These are phyloP conservation scores for Beauveria caledonica DNA, from an alignment of 2,329 filamentous ascomycete species.

Conservation along the genomic window DNA sequence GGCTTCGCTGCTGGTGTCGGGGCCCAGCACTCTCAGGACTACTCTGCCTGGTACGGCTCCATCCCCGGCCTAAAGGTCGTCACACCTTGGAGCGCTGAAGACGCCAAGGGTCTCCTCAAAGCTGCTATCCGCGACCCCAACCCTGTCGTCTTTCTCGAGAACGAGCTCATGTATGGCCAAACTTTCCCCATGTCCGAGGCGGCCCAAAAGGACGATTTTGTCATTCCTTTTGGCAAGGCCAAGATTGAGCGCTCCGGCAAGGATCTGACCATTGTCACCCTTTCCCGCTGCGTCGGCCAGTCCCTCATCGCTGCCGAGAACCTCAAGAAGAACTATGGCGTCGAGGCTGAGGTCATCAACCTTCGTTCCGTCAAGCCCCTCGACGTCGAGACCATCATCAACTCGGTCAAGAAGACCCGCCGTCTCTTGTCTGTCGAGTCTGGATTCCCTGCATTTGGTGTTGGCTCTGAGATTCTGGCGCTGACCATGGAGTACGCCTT, in stretches of 20 bases:
- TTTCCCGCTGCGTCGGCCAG: conserved; percentile 93
- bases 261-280: conserved; percentile 89
- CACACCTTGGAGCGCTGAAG: conserved; percentile 90
- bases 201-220: conserved; percentile 92
- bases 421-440: conserved; percentile 88
- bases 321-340: conserved; percentile 92
- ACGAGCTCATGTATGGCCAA: conserved; percentile 88
- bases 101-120: conserved; percentile 96
- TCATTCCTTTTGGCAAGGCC: conserved; percentile 95
- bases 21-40: conserved; percentile 98
- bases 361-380: conserved; percentile 95
- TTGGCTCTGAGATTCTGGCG: conserved; percentile 86
- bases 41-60: conserved; percentile 96
- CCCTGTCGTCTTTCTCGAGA: conserved; percentile 85
- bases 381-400: conserved; percentile 89
- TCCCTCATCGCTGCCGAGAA: conserved; percentile 79
- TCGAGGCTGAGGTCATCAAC: conserved; percentile 96
- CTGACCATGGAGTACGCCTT: conserved; percentile 96
- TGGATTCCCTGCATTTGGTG: conserved; percentile 91
- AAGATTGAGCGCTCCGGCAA: conserved; percentile 97
- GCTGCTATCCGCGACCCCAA: conserved; percentile 97
- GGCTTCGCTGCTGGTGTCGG: conserved; percentile 93
- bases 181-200: conserved; percentile 95
- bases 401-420: conserved; percentile 98
- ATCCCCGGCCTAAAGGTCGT: conserved; percentile 98